These are phyloP conservation scores for Aspergillus vadensis DNA, from an alignment of 2,329 filamentous ascomycete species.

Conservation along the genomic window DNA sequence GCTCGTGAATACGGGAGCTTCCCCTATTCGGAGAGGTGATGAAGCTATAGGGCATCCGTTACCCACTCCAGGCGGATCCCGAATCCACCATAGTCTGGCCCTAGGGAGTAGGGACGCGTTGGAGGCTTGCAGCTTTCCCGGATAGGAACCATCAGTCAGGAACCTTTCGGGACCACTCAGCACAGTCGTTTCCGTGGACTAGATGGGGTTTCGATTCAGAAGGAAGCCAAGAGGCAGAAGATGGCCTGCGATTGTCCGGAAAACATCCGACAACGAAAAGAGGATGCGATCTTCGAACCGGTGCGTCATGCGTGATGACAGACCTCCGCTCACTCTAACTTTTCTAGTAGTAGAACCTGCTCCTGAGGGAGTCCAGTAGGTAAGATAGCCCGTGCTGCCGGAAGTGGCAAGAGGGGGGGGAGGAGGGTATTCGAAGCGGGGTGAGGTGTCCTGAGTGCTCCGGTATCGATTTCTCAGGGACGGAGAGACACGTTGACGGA, in stretches of 20 bases:
- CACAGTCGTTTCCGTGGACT: neutral
- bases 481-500: constrained; percentile 12
- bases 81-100: constrained; percentile 17
- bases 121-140: constrained; percentile 9
- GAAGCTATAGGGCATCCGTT: constrained; percentile 21
- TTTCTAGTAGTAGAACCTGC: neutral
- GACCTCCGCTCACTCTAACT: neutral
- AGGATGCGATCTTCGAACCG: constrained; percentile 13
- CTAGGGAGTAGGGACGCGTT: constrained; percentile 12
- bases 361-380: neutral
- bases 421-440: constrained; percentile 9
- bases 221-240: neutral
- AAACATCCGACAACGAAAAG: constrained; percentile 14
- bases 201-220: neutral
- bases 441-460: constrained; percentile 3
- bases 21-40: constrained; percentile 19
- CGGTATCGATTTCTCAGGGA: constrained; percentile 12
- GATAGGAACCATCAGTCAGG: constrained; percentile 18
- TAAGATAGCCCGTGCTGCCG: constrained; percentile 7
- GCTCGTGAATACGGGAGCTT: constrained; percentile 20
- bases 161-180: constrained; percentile 11
- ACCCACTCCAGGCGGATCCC: constrained; percentile 25
- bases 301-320: constrained; percentile 12
- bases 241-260: constrained; percentile 10
- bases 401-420: constrained; percentile 8